A percentile compares a stretch with the other conserved stretches of the same genome.
Conservation (phyloP, 768 basidiomycete genomes). For the Serendipita vermifera region DNA sequence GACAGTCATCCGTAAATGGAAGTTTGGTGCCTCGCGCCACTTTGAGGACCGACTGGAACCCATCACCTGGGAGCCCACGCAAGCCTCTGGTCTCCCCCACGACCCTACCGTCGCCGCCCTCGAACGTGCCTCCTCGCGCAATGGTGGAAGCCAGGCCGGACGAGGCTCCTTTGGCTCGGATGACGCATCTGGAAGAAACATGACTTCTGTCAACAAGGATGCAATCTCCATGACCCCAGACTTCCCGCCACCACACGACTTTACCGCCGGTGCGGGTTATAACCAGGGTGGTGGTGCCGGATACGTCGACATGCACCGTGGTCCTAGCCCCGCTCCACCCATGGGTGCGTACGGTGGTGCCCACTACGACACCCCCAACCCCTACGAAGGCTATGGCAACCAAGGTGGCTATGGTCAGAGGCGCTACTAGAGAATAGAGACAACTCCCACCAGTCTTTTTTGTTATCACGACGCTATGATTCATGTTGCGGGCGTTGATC, state of each 20-base stretch:
- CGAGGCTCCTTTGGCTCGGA: slow-evolving; percentile 24
- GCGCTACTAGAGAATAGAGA: too few species aligned
- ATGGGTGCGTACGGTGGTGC: slow-evolving; percentile 26
- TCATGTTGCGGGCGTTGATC: too few species aligned
- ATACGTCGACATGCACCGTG: slow-evolving; percentile 71
- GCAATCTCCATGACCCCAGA: slow-evolving; percentile 26
- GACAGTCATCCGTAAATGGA: slow-evolving; percentile 90
- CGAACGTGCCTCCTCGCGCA: background rate
- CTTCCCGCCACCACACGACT: slow-evolving; percentile 56
- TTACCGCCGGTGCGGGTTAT: slow-evolving; percentile 49
- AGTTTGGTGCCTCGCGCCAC: slow-evolving; percentile 63
- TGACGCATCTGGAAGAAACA: slow-evolving; percentile 18
- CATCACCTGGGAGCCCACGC: slow-evolving; percentile 76
- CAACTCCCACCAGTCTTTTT: too few species aligned
- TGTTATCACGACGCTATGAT: too few species aligned
- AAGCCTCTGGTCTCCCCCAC: slow-evolving; percentile 23
- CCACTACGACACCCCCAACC: slow-evolving; percentile 1
- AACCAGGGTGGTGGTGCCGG: slow-evolving; percentile 56
- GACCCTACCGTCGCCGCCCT: slow-evolving; percentile 24
- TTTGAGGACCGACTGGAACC: slow-evolving; percentile 79
- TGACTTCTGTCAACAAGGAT: background rate
- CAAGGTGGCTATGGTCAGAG: background rate
- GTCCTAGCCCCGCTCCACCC: slow-evolving; percentile 53
- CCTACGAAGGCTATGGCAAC: background rate
- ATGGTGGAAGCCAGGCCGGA: slow-evolving; percentile 27